Evolutionary conservation across 169 alveolate genomes (phyloP).

Genomic region (Plasmodium coatneyi): DNA sequence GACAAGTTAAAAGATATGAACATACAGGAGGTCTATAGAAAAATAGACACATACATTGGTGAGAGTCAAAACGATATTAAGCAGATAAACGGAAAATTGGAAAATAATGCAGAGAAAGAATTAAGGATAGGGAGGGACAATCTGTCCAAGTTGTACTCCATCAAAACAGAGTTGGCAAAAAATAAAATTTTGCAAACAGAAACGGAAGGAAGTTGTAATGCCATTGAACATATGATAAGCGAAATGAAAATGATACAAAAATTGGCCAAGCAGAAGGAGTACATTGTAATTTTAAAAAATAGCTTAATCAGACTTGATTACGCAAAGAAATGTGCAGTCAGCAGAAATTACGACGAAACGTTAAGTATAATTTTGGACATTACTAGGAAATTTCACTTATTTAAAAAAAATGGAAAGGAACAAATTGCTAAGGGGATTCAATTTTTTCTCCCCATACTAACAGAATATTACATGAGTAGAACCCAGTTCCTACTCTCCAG

Average conservation of each 20-base stretch:
- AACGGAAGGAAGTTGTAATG: conserved; percentile 16
- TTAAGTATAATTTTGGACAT: conserved; percentile 34
- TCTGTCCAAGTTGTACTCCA: background rate
- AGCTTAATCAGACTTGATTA: conserved; percentile 27
- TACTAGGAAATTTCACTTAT: conserved; percentile 14
- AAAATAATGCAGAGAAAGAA: conserved; percentile 9
- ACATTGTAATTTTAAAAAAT: conserved; percentile 41
- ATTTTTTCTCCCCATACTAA: conserved; percentile 32
- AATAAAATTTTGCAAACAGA: background rate
- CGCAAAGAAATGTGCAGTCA: conserved; percentile 63
- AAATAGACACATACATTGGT: conserved; percentile 25
- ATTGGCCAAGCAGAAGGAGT: conserved; percentile 43
- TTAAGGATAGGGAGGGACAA: conserved; percentile 10
- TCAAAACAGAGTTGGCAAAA: conserved; percentile 30
- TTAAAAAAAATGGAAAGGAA: conserved; percentile 50
- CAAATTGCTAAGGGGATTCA: conserved; percentile 35
- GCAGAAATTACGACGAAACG: conserved; percentile 47
- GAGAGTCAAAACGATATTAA: conserved; percentile 11
- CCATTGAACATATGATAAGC: conserved; percentile 36
- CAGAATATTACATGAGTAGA: conserved; percentile 46
- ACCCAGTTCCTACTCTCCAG: conserved; percentile 35
- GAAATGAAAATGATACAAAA: conserved; percentile 59
- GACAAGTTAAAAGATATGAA: conserved; percentile 12
- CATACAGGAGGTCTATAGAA: conserved; percentile 14
- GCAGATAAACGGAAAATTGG: conserved; percentile 13